Evolutionary conservation across 371 early-diverging fungal species (phyloP).

Genomic region (Sporodiniella umbellata): DNA sequence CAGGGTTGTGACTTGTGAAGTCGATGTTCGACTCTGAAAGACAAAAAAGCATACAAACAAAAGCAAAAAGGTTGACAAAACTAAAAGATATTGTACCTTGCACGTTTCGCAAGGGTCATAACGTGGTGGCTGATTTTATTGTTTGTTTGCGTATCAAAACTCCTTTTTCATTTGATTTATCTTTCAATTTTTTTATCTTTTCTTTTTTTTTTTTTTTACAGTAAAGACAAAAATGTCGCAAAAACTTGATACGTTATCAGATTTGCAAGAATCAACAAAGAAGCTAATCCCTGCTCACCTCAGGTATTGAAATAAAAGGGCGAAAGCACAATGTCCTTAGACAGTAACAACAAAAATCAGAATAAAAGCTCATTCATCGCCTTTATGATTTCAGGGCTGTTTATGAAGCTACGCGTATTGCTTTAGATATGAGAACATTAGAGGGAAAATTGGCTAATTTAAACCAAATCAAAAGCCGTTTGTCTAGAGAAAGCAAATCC

Average conservation of each 20-base stretch:
- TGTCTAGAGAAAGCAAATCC: neutral
- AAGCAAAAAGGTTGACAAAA: neutral
- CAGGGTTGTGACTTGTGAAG: neutral
- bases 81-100: no score
- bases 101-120: no score
- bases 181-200: neutral
- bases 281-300: neutral
- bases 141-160: no score
- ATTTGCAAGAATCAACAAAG: neutral
- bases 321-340: no score
- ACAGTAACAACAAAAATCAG: no score
- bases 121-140: no score
- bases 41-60: neutral
- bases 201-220: neutral
- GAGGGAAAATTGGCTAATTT: constrained; percentile 5
- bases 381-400: constrained; percentile 2
- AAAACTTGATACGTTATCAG: neutral
- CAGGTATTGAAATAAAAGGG: neutral
- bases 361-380: no score
- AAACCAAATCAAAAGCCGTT: neutral
- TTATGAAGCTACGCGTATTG: constrained; percentile 7
- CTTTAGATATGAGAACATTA: constrained; percentile 1
- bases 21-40: neutral
- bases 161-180: neutral
- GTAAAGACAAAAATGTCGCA: neutral